Evolutionary conservation across 73 alveolate genomes (phyloP).

Genomic region (Paramecium octaurelia): DNA sequence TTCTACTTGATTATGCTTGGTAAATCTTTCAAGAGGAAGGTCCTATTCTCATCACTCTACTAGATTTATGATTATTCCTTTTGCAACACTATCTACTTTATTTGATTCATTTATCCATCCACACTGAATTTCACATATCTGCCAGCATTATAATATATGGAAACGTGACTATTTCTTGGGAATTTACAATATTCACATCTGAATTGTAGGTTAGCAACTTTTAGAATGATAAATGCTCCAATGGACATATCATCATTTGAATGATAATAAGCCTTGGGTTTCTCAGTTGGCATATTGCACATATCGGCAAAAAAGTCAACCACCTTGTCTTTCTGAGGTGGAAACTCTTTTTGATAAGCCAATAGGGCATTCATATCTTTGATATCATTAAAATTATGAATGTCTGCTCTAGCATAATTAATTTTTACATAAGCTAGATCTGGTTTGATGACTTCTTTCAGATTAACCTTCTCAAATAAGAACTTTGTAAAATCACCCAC

Average conservation of each 20-base stretch:
- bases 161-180: not conserved
- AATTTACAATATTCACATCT: slow-evolving; percentile 36
- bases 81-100: not conserved
- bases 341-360: not conserved
- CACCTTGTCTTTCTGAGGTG: not conserved
- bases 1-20: not conserved
- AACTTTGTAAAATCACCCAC: slow-evolving; percentile 20
- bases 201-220: not conserved
- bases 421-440: slow-evolving; percentile 1
- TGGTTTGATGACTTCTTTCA: not conserved
- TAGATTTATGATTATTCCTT: not conserved
- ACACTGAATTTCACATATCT: not conserved
- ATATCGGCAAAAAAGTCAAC: slow-evolving; percentile 24
- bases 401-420: slow-evolving; percentile 27
- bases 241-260: not conserved
- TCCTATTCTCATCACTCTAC: not conserved
- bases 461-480: slow-evolving; percentile 13
- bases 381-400: slow-evolving; percentile 21
- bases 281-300: slow-evolving; percentile 26
- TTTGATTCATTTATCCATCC: not conserved
- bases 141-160: not conserved
- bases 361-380: not conserved
- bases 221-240: not conserved
- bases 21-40: not conserved
- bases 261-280: not conserved